Evolutionary conservation across 768 basidiomycete genomes (phyloP).

Genomic region (Suillus occidentalis): DNA sequence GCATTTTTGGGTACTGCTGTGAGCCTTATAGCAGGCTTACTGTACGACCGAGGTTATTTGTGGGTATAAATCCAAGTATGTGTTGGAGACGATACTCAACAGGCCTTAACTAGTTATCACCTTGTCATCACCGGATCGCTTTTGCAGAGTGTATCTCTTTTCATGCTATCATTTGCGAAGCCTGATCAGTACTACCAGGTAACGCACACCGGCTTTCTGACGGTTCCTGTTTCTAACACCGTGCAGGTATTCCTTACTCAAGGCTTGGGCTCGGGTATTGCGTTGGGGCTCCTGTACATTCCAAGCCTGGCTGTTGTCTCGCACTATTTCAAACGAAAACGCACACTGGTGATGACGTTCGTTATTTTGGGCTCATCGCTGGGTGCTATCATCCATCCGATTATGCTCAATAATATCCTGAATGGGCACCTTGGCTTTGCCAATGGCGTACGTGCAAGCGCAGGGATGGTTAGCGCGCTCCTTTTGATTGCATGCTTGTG

Average conservation of each 20-base stretch:
- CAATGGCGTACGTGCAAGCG: background rate
- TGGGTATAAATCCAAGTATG: background rate
- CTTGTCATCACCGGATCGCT: background rate
- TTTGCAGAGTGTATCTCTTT: background rate
- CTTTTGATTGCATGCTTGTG: background rate
- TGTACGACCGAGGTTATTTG: background rate
- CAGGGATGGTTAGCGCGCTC: background rate
- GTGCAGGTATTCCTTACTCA: background rate
- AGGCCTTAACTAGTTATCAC: background rate
- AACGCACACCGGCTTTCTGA: background rate
- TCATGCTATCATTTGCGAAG: background rate
- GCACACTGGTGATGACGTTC: background rate
- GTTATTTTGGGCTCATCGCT: background rate
- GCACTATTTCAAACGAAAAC: background rate
- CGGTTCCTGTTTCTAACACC: background rate
- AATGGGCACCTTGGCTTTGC: background rate
- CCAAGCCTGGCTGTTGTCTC: background rate
- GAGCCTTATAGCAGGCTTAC: background rate
- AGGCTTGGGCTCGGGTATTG: background rate
- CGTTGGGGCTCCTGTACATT: background rate
- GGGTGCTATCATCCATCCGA: background rate
- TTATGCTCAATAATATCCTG: background rate
- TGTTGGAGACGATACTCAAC: background rate
- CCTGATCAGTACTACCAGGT: background rate
- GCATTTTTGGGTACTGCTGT: background rate